Base-by-base conservation (phyloP, 768 basidiomycete genomes). In the Leccinum olivaceopallidum region DNA sequence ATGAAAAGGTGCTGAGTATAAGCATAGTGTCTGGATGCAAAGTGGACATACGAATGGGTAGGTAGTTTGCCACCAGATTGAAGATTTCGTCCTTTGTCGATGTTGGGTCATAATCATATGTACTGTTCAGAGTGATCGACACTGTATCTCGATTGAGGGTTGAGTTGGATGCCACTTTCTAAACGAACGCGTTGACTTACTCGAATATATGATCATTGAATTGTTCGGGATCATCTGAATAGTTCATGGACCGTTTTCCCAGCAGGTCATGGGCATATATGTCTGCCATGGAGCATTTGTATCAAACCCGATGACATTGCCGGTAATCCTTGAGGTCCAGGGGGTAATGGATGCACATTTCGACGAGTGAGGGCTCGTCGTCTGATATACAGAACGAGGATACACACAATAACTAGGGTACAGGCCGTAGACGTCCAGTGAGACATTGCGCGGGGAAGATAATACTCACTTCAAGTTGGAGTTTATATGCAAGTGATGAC, bases 181-280 rank as follows among this genome's bases (percentile, higher is more conserved):
- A 14, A 2, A n/a, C 4, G 1, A n/a, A 22, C 6, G 22, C 1
- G 28, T 30, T 49, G 8, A 56, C 22, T 4, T 22, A 64, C 79
- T 76, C 71, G 20, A 70, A 66, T 7, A 77, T 53, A 53, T 76
- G 74, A 12, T 68, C 69, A 7, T 68, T 50, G 32, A 76, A 61
- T 50, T 70, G 62, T 16, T 75, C 73, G 37, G 76, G 83, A 14
- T 83, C 77, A 65, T 80, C 81, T 12, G 82, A 81, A 63, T 82
- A 81, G 30, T 79, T 76, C 12, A 61, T 64, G 5, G 80, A 78
- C 7, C 79, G 76, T 36, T 71, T 67, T 37, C 83, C 81, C 39
- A 85, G 72, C 12, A 85, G 73, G 52, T 81, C 81, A 22, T 69
- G 62, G 1, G 75, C 79, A n/a, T 60, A 62, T 77, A 79, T 8